These are phyloP conservation scores for Apophysomyces ossiformis DNA, from an alignment of 371 early-diverging fungal species.

Conservation along the genomic window DNA sequence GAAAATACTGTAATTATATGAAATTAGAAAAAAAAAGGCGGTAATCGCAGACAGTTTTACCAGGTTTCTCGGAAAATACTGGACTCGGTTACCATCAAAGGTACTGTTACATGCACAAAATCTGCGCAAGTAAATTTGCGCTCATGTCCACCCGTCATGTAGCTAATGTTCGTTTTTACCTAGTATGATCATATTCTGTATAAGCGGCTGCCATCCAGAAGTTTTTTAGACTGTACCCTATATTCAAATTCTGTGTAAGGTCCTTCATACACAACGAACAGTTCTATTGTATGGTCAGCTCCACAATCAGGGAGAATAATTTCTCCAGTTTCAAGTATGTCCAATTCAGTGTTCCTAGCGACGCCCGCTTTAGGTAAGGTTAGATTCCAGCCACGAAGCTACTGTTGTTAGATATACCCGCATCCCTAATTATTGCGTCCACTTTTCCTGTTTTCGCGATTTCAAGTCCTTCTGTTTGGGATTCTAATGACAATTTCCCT, in stretches of 20 bases:
- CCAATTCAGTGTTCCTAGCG: conserved; percentile 33
- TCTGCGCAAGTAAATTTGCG: conserved; percentile 59
- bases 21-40: conserved; percentile 3
- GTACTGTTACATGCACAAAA: conserved; percentile 57
- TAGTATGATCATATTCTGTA: conserved; percentile 9
- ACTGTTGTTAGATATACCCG: conserved; percentile 1
- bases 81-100: conserved; percentile 59
- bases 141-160: conserved; percentile 48
- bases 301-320: conserved; percentile 59
- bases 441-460: conserved; percentile 31
- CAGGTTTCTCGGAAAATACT: conserved; percentile 64
- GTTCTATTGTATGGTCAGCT: conserved; percentile 52
- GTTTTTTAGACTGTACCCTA: conserved; percentile 39
- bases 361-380: conserved; percentile 14
- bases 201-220: not conserved
- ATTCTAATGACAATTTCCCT: conserved; percentile 35
- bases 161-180: conserved; percentile 57
- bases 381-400: not conserved
- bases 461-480: conserved; percentile 50
- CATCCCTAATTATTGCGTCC: conserved; percentile 12
- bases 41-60: conserved; percentile 7
- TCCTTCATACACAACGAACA: conserved; percentile 61
- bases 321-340: conserved; percentile 50
- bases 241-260: conserved; percentile 57
- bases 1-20: conserved; percentile 43